Base-by-base conservation (phyloP, 2,329 filamentous ascomycete species). In the Chrysoporthe puriensis region DNA sequence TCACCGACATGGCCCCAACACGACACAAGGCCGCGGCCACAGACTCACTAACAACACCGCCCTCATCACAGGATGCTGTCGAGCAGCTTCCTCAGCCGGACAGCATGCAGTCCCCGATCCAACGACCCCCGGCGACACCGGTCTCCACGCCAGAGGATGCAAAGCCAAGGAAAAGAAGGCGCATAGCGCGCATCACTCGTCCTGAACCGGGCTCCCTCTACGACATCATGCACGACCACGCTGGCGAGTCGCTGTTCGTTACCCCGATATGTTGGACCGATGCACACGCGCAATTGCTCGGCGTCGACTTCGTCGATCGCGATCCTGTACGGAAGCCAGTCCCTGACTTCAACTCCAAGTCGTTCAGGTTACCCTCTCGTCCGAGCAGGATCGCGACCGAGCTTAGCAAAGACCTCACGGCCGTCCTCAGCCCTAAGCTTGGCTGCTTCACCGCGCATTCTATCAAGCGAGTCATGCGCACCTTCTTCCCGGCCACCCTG, bases 251-350 rank as follows among this genome's bases (percentile, higher is more conserved):
- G 0, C 82, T 88, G 26, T 87, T 83, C 68, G 76, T 85, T 60
- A 79, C 81, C 36, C 86, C 86, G 1, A 82, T 87, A 58, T 82
- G 80, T 73, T 88, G 86, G 86, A 87, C 83, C 18, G 85, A 87
- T 64, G 66, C 79, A 1, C 86, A 88, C 68, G 72, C 79, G 11
- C 74, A 77, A 56, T 75, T 87, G 2, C 82, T 88, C 6, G 81
- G 80, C 34, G 82, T 79, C 18, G 75, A 75, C 56, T 88, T 86
- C 75, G 69, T 76, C 36, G 77, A 82, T 71, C 76, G 79, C 16
- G 78, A 82, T 18, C 73, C 79, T 5, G 80, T 82, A 72, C 76
- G 77, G 48, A 79, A 74, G 6, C 83, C 83, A 1, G 72, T 79
- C 2, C 83, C 84, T 1, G 70, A 68, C 32, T 64, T 69, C 50